phyloP scores from a whole-genome alignment of 345 rosid species.

The Hibiscus syriacus region DNA sequence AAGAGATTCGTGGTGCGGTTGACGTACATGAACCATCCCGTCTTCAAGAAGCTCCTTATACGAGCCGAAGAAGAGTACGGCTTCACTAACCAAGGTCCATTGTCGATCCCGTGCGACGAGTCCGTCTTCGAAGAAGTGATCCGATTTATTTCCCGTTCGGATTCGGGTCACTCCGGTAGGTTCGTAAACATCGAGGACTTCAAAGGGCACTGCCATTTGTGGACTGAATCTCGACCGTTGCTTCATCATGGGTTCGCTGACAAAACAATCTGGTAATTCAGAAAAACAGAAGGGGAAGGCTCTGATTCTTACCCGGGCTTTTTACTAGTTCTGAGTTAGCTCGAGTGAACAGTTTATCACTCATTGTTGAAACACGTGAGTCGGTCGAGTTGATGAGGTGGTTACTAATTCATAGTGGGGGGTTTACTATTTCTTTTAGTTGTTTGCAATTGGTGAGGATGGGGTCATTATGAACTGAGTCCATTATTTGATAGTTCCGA shows the following conservation, averaged over 20 bases:
- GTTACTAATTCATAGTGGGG: slow-evolving; percentile 1
- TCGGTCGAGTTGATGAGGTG: slow-evolving; percentile 16
- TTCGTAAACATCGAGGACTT: slow-evolving; percentile 46
- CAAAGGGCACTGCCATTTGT: slow-evolving; percentile 53
- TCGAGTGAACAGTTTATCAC: neutral
- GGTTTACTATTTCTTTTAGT: neutral
- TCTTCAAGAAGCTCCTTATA: slow-evolving; percentile 51
- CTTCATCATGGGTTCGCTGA: slow-evolving; percentile 51
- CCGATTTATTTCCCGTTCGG: slow-evolving; percentile 55
- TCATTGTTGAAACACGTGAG: neutral
- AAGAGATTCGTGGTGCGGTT: slow-evolving; percentile 80
- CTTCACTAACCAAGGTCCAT: slow-evolving; percentile 68
- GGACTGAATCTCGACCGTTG: slow-evolving; percentile 77
- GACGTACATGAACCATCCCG: slow-evolving; percentile 86
- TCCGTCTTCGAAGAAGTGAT: slow-evolving; percentile 68
- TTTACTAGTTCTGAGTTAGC: slow-evolving; percentile 23
- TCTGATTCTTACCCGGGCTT: slow-evolving; percentile 29
- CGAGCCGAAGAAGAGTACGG: slow-evolving; percentile 92
- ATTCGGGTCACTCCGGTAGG: slow-evolving; percentile 38
- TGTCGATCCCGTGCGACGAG: slow-evolving; percentile 87
- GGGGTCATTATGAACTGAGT: slow-evolving; percentile 6
- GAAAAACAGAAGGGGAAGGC: neutral
- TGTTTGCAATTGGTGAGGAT: neutral
- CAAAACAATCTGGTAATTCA: slow-evolving; percentile 41
- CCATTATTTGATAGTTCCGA: slow-evolving; percentile 8